Base-by-base conservation (phyloP, 106 monocot genomes). In the Cymbidium sinense region DNA sequence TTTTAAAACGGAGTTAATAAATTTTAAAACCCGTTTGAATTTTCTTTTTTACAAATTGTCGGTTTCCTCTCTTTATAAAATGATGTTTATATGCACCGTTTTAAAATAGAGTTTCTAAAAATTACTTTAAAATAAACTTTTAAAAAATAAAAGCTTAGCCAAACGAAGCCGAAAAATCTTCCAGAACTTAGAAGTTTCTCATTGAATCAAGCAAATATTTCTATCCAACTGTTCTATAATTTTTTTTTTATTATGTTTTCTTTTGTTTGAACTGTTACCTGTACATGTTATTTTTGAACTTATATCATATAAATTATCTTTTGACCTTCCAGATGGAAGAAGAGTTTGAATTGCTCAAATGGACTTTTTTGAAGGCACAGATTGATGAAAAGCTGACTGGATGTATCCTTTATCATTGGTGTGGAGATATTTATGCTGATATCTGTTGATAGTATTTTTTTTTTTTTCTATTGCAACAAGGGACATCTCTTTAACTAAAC, bases 361-460 rank as follows among this genome's bases (percentile, higher is more conserved):
- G 44, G 41, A 55, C 87, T 75, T 81, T 98, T 39, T 33, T 74
- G 64, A 84, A 85, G 70, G 82, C 89, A 20, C 47, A 83, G 50
- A 33, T 94, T 84, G 85, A 86, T 58, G 89, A 94, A 55, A 34
- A 85, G 35, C 73, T 55, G 70, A 82, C 78, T 20, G 17, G 77
- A 80, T 98, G 96, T 98, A 98, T 98, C 96, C 90, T 98, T 88
- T 7, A 44, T n/a, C 20, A 33, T 35, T 34, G 5, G 21, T 75
- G 52, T 50, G 34, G 36, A 18, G 11, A 43, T 4, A 25, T 43
- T 73, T 10, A 43, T 73, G n/a, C 43, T 12, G 5, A 2, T 30
- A 43, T 44, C 7, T 34, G 0, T 35, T 34, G 39, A 12, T 25
- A n/a, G 20, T 50, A 8, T 18, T 30, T 73, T 3, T 35, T 35